These are phyloP conservation scores for Oehlia diaphana DNA, from an alignment of 192 early-diverging fungal genomes.

Conservation along the genomic window DNA sequence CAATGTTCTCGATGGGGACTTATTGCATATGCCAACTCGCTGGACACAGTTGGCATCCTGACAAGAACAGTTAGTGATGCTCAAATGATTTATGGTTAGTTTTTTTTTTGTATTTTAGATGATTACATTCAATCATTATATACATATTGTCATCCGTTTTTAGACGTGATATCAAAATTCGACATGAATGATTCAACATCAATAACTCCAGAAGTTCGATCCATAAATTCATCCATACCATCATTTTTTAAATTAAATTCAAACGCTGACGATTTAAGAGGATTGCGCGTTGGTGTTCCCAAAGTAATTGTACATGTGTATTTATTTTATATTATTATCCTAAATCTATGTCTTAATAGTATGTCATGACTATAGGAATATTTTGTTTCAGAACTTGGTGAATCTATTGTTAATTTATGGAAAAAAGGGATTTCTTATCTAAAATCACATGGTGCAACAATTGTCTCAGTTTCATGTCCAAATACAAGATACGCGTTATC, in stretches of 20 bases:
- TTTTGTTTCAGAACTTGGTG: constrained; percentile 71
- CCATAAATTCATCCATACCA: constrained; percentile 10
- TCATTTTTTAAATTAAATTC: neutral
- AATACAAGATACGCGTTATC: constrained; percentile 71
- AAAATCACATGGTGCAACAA: constrained; percentile 59
- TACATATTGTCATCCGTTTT: neutral
- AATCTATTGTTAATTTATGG: constrained; percentile 59
- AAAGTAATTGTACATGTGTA: constrained; percentile 32
- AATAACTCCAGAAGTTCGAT: constrained; percentile 44
- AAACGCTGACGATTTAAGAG: constrained; percentile 34
- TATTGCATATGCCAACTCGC: constrained; percentile 80
- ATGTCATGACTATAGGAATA: constrained; percentile 58
- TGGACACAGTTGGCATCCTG: constrained; percentile 89
- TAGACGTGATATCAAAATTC: constrained; percentile 57
- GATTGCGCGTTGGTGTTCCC: constrained; percentile 67
- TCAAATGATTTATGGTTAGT: constrained; percentile 58
- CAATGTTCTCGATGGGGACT: constrained; percentile 82
- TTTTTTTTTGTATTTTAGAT: neutral
- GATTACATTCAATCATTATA: neutral
- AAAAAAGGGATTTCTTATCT: constrained; percentile 55
- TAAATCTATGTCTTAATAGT: constrained; percentile 9
- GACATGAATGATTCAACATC: constrained; percentile 70
- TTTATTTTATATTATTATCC: constrained; percentile 13
- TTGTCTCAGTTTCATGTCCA: constrained; percentile 71
- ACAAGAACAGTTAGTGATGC: constrained; percentile 59